A percentile compares a stretch with the other conserved stretches of the same genome.
Conservation (phyloP, 2,329 filamentous ascomycete species). For the Venturia aucupariae region DNA sequence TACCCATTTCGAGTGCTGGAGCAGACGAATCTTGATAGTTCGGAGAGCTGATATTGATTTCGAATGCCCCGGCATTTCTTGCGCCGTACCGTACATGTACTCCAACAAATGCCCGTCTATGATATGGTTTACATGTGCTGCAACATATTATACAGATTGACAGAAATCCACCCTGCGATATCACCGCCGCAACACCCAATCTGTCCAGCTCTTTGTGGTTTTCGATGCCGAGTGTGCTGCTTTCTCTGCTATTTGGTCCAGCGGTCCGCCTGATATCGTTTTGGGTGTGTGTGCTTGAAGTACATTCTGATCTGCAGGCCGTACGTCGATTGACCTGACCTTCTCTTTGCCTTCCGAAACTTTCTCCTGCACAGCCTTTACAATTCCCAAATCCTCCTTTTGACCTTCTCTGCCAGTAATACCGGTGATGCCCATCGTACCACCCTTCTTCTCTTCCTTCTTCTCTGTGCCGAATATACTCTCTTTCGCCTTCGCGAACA, state of each 20-base stretch:
- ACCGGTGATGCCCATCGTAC: slow-evolving; percentile 23
- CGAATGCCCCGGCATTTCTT: background rate
- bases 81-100: background rate
- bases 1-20: slow-evolving; percentile 1
- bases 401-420: background rate
- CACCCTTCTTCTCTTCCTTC: slow-evolving; percentile 30
- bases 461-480: slow-evolving; percentile 25
- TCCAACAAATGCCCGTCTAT: background rate
- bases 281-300: slow-evolving; percentile 23
- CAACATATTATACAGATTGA: background rate
- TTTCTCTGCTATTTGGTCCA: slow-evolving; percentile 38
- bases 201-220: slow-evolving; percentile 36
- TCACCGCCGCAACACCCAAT: slow-evolving; percentile 34
- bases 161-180: background rate
- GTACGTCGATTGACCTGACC: slow-evolving; percentile 17
- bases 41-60: background rate
- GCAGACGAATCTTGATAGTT: slow-evolving; percentile 13
- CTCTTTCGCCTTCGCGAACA: slow-evolving; percentile 26
- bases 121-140: slow-evolving; percentile 2
- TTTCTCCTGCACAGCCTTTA: slow-evolving; percentile 26
- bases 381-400: slow-evolving; percentile 17
- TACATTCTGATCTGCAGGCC: background rate
- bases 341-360: slow-evolving; percentile 17
- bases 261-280: slow-evolving; percentile 31
- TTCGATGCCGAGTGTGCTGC: slow-evolving; percentile 28